Base-by-base conservation (phyloP, 176 grass and related monocot genomes). In the Eremochloa ophiuroides region DNA sequence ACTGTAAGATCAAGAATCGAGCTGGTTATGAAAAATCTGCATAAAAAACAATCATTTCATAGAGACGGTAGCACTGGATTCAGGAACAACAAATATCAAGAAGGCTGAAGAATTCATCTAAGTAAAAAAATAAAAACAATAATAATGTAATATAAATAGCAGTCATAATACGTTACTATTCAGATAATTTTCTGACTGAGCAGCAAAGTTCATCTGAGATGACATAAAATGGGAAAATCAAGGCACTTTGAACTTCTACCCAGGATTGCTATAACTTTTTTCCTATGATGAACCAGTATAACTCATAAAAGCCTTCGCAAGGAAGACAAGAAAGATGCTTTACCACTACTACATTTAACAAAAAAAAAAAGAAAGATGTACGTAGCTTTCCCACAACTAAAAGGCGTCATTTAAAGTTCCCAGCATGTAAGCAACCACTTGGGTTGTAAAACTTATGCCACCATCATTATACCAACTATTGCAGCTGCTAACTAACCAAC, bases 21-120 rank as follows among this genome's bases (percentile, higher is more conserved):
- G 84, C 91, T 97, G 63, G 91, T 97, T 37, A 97, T 92, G 80
- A 97, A 97, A 83, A 97, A 97, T 80, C 89, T 97, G 94, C 43
- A 55, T 27, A 12, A 58, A 61, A 43, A 64, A 56, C 17, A 35
- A 78, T 13, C 50, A 66, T 69, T 71, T 42, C 14, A 34, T 25
- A 55, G 42, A 35, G 18, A 79, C 35, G 9, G 0, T 40, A 48
- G 67, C 12, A 15, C 41, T 53, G 27, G 40, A 79, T 41, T 30
- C 41, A 23, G 28, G 63, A 77, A 50, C 26, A 51, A 1, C 18
- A 65, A 78, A 78, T 17, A 30, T 30, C 35, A 61, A 20, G 39
- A 82, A 61, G 35, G 13, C 26, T 37, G 30, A n/a, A 81, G 29
- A 35, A 12, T 47, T 39, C 28, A 18, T 63, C 62, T 12, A 40